Percentiles rank a stretch among this genome's conserved stretches.
phyloP scores from a whole-genome alignment of 1,284 basidiomycete genomes.

The Puccinia novopanici region DNA sequence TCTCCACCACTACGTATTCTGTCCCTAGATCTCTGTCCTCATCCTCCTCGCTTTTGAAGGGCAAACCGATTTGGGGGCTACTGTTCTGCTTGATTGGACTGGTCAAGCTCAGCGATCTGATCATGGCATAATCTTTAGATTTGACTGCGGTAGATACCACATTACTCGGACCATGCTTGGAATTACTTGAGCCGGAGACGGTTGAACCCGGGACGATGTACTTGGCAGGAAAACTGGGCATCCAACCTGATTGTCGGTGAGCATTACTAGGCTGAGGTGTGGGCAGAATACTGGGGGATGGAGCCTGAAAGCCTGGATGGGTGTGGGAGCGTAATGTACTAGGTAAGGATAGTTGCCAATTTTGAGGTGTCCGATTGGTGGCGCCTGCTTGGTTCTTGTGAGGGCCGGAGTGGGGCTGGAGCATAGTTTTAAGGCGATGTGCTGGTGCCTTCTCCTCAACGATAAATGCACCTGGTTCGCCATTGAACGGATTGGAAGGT shows the following conservation, averaged over 20 bases:
- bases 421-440: conserved; percentile 66
- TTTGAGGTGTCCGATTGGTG: conserved; percentile 31
- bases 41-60: conserved; percentile 31
- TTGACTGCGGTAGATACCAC: conserved; percentile 13
- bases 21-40: conserved; percentile 59
- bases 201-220: conserved; percentile 49
- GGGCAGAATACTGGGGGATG: conserved; percentile 46
- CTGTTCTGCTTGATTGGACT: conserved; percentile 37
- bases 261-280: conserved; percentile 14
- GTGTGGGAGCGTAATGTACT: neutral
- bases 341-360: neutral
- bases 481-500: conserved; percentile 31
- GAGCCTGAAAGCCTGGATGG: conserved; percentile 19
- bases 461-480: conserved; percentile 45
- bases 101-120: conserved; percentile 55
- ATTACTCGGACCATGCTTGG: conserved; percentile 12
- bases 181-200: neutral
- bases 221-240: conserved; percentile 46
- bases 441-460: neutral
- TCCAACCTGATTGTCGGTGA: neutral
- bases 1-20: conserved; percentile 66
- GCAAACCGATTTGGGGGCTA: neutral
- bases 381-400: conserved; percentile 52
- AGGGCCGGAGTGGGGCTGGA: conserved; percentile 60
- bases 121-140: conserved; percentile 50